phyloP scores from a whole-genome alignment of 495 filamentous ascomycete genomes.

The Stereocaulon alpinum region DNA sequence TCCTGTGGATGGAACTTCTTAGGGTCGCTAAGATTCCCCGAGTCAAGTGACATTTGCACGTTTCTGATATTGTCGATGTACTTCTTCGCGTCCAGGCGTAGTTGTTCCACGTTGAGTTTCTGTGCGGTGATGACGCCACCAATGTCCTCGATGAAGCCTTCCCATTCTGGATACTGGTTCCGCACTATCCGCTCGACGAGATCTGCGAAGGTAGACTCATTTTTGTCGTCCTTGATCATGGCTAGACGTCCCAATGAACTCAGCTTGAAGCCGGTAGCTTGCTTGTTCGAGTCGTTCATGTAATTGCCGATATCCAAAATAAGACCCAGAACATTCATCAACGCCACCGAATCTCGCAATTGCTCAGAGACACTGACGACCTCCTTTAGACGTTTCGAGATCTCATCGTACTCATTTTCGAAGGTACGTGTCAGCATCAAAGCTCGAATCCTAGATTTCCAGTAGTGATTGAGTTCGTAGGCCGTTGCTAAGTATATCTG shows the following conservation, averaged over 20 bases:
- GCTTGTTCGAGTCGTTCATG: conserved; percentile 99
- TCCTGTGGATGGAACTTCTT: conserved; percentile 98
- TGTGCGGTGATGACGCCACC: conserved; percentile 69
- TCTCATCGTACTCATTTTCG: conserved; percentile 84
- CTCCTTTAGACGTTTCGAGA: conserved; percentile 68
- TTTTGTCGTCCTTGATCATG: conserved; percentile 99
- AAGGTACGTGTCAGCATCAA: conserved; percentile 74
- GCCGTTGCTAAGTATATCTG: conserved; percentile 90
- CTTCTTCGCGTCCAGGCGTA: conserved; percentile 77
- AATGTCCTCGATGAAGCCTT: conserved; percentile 79
- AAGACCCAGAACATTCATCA: conserved; percentile 92
- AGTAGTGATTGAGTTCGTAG: conserved; percentile 94
- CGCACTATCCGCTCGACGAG: conserved; percentile 95
- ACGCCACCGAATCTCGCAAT: conserved; percentile 73
- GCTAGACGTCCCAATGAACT: conserved; percentile 86
- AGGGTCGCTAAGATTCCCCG: conserved; percentile 87
- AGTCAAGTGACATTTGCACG: conserved; percentile 82
- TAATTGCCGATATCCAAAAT: conserved; percentile 98
- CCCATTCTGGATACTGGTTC: conserved; percentile 93
- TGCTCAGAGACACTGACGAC: conserved; percentile 82
- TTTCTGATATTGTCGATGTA: conserved; percentile 95
- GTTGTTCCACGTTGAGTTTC: conserved; percentile 90
- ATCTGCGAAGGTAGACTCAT: conserved; percentile 90
- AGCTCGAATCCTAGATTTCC: conserved; percentile 93
- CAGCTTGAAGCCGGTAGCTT: conserved; percentile 94